A percentile compares a stretch with the other conserved stretches of the same genome.
Evolutionary conservation across 1,139 yeast species (phyloP).

Genomic region (Hanseniaspora gamundiae): DNA sequence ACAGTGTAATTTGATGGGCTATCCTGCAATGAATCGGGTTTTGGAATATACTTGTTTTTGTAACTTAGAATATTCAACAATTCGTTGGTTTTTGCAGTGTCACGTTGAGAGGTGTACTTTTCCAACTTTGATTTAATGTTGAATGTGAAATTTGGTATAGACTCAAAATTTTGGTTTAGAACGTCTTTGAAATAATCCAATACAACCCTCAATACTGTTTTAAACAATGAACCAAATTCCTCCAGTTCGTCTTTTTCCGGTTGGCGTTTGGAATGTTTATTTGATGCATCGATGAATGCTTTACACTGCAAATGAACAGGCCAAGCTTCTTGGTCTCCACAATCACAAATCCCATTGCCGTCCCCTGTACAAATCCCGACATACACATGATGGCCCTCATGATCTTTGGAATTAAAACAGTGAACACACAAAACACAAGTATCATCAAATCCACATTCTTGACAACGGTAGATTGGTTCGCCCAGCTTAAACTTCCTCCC

Average conservation of each 20-base stretch:
- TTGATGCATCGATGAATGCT: constrained; percentile 14
- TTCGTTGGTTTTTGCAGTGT: constrained; percentile 13
- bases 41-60: constrained; percentile 13
- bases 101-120: constrained; percentile 17
- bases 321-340: constrained; percentile 62
- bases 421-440: constrained; percentile 63
- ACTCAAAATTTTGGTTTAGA: constrained; percentile 24
- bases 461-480: constrained; percentile 56
- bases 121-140: constrained; percentile 19
- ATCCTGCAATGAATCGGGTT: constrained; percentile 25
- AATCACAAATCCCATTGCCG: constrained; percentile 54
- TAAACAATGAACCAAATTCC: constrained; percentile 11
- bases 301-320: constrained; percentile 35
- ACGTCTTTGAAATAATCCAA: constrained; percentile 25
- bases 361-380: constrained; percentile 37
- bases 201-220: constrained; percentile 17
- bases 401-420: constrained; percentile 61
- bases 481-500: constrained; percentile 47
- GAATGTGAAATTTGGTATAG: constrained; percentile 22
- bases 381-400: constrained; percentile 48
- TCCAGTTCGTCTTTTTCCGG: constrained; percentile 4
- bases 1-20: constrained; percentile 30
- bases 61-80: constrained; percentile 16
- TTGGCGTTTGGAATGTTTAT: constrained; percentile 8
- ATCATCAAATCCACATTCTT: constrained; percentile 57